These are phyloP conservation scores for Calonectria pseudoturangicola DNA, from an alignment of 2,329 filamentous ascomycete species.

Conservation along the genomic window DNA sequence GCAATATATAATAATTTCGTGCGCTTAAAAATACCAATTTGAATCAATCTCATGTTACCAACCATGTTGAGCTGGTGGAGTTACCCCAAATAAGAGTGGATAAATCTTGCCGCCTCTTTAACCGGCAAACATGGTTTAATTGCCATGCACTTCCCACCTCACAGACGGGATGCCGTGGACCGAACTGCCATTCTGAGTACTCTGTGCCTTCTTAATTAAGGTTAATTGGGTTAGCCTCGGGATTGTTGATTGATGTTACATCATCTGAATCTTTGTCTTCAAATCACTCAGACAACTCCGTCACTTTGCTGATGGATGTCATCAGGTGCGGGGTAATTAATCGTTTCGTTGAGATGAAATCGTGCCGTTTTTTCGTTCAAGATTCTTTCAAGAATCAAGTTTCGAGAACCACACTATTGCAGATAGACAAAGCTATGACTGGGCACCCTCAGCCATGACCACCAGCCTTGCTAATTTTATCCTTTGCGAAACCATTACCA, in stretches of 20 bases:
- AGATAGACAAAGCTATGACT: too few relatives aligned
- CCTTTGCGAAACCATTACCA: too few relatives aligned
- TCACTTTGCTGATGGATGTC: too few relatives aligned
- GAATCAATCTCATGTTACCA: neutral
- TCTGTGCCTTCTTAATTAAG: neutral
- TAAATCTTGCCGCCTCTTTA: slow-evolving; percentile 15
- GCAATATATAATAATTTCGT: neutral
- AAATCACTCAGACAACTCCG: neutral
- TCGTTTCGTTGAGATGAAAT: too few relatives aligned
- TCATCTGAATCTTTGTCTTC: neutral
- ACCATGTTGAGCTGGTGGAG: slow-evolving; percentile 17
- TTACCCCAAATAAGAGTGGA: neutral
- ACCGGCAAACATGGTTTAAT: neutral
- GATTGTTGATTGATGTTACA: neutral
- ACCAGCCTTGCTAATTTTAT: too few relatives aligned
- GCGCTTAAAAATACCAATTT: slow-evolving; percentile 22
- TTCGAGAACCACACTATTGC: too few relatives aligned
- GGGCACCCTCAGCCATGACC: too few relatives aligned
- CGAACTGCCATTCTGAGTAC: neutral
- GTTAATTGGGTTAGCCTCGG: neutral
- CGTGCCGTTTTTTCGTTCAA: too few relatives aligned
- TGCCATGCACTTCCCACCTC: neutral
- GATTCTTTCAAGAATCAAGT: too few relatives aligned
- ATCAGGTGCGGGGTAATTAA: too few relatives aligned
- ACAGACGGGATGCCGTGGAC: neutral